Conservation (phyloP, 2,329 filamentous ascomycete genomes). For the Samsoniella hepiali region DNA sequence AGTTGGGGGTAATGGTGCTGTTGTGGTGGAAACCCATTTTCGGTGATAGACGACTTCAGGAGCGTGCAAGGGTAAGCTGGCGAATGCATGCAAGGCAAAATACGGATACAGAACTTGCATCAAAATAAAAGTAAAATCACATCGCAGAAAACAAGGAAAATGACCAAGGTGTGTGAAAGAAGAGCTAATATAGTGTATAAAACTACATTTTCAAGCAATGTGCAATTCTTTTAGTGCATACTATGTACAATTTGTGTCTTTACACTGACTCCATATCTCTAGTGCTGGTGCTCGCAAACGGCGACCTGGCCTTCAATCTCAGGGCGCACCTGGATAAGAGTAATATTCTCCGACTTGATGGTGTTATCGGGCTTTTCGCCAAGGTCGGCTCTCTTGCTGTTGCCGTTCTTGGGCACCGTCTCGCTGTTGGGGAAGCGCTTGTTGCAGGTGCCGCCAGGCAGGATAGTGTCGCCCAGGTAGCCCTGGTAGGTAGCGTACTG, state of each 20-base stretch:
- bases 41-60: too few relatives aligned
- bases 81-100: too few relatives aligned
- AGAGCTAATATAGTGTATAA: background rate
- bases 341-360: conserved; percentile 19
- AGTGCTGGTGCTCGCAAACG: background rate
- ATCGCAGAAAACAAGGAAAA: too few relatives aligned
- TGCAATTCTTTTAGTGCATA: background rate
- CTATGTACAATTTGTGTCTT: background rate
- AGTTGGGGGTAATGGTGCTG: too few relatives aligned
- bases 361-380: conserved; percentile 18
- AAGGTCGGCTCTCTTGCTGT: conserved; percentile 8
- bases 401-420: conserved; percentile 19
- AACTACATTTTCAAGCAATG: background rate
- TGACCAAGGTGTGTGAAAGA: too few relatives aligned
- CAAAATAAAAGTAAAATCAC: too few relatives aligned
- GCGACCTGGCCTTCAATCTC: conserved; percentile 11
- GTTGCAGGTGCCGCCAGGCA: conserved; percentile 22
- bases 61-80: too few relatives aligned
- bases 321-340: conserved; percentile 16
- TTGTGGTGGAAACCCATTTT: too few relatives aligned
- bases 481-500: conserved; percentile 25
- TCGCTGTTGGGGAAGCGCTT: conserved; percentile 20
- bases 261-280: background rate
- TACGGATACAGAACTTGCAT: too few relatives aligned
- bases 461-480: conserved; percentile 21